A percentile compares a stretch with the other conserved stretches of the same genome.
These are phyloP conservation scores for Periconia digitata DNA, from an alignment of 2,329 filamentous ascomycete genomes.

Conservation along the genomic window DNA sequence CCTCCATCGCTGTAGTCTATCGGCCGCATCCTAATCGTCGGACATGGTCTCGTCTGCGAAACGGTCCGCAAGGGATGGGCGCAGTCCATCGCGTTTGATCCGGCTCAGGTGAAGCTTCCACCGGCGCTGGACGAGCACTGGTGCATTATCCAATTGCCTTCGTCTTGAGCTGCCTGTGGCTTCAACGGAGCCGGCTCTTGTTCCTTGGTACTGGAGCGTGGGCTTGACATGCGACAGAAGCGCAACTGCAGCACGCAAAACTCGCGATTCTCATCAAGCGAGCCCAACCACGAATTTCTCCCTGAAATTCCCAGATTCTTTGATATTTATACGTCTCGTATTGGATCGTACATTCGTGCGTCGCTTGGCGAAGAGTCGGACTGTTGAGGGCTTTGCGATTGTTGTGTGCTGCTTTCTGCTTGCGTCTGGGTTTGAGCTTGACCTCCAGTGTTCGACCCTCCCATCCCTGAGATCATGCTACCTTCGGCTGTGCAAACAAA, in stretches of 20 bases:
- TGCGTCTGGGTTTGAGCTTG: constrained; percentile 30
- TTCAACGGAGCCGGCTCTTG: not conserved
- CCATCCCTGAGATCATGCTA: constrained; percentile 38
- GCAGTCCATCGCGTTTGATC: not conserved
- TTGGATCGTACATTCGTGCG: constrained; percentile 39
- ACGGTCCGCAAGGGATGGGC: not conserved
- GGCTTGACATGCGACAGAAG: constrained; percentile 4
- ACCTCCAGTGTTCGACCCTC: constrained; percentile 26
- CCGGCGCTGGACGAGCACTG: constrained; percentile 1
- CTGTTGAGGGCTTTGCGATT: constrained; percentile 32
- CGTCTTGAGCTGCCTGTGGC: constrained; percentile 5
- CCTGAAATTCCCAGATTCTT: constrained; percentile 10
- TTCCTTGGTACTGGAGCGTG: constrained; percentile 4
- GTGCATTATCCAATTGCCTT: constrained; percentile 1
- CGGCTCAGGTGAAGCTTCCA: not conserved
- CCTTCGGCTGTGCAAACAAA: constrained; percentile 37
- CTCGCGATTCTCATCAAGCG: constrained; percentile 6
- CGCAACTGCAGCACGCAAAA: constrained; percentile 1
- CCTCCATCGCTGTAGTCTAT: constrained; percentile 6
- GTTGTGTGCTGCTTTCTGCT: constrained; percentile 29
- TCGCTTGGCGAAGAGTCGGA: constrained; percentile 38
- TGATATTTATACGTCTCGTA: constrained; percentile 36
- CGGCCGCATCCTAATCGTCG: constrained; percentile 4
- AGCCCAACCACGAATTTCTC: constrained; percentile 21
- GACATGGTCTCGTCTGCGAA: constrained; percentile 1